Evolutionary conservation across 2,329 filamentous ascomycete species (phyloP).

Genomic region (Penicillium sp.): DNA sequence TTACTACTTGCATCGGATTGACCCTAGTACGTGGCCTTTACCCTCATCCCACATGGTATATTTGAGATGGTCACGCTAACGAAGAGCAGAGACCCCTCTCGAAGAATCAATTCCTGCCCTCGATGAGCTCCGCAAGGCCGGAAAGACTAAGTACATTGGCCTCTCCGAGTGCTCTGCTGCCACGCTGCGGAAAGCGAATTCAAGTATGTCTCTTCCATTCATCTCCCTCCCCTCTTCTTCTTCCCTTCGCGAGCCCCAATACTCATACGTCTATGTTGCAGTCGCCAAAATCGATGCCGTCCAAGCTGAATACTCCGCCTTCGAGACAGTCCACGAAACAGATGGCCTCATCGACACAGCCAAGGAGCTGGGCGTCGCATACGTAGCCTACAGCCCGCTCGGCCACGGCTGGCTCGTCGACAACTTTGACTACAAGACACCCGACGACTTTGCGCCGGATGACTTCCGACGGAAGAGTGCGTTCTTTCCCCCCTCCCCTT

Average conservation of each 20-base stretch:
- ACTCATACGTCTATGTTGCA: constrained; percentile 22
- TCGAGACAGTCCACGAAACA: constrained; percentile 49
- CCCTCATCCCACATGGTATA: background rate
- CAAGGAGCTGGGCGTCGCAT: constrained; percentile 49
- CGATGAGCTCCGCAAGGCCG: constrained; percentile 51
- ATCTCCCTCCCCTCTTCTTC: background rate
- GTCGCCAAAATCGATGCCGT: constrained; percentile 55
- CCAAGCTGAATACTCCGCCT: constrained; percentile 54
- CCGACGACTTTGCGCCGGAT: constrained; percentile 52
- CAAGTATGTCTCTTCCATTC: constrained; percentile 37
- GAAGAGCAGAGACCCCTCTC: constrained; percentile 46
- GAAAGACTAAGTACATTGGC: constrained; percentile 57
- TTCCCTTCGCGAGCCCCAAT: background rate
- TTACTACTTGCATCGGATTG: constrained; percentile 53
- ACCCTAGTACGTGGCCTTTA: constrained; percentile 42
- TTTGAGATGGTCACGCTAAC: background rate
- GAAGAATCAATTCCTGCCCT: constrained; percentile 55
- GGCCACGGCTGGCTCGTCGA: constrained; percentile 56
- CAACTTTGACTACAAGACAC: constrained; percentile 47
- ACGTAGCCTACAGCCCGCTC: constrained; percentile 53
- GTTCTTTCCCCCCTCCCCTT: too few species aligned
- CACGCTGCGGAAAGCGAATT: constrained; percentile 52
- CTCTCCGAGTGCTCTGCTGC: constrained; percentile 54
- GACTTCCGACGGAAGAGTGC: constrained; percentile 49
- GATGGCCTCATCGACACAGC: constrained; percentile 48